These are phyloP conservation scores for Ogataea pignaliae DNA, from an alignment of 805 yeast species.

Conservation along the genomic window DNA sequence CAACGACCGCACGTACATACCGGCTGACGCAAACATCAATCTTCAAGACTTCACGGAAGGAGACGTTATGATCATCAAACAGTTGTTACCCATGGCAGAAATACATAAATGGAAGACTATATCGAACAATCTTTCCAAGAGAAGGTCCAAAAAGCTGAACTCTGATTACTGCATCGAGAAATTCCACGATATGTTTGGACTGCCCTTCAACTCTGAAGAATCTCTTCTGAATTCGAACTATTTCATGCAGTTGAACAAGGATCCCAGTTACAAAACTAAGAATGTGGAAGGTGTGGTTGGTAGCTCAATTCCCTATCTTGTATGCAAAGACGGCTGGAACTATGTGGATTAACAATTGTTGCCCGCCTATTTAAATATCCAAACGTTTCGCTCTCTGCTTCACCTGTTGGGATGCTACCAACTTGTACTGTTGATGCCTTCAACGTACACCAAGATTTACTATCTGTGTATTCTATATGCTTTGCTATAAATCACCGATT, in stretches of 20 bases:
- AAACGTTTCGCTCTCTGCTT: no score
- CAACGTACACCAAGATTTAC: no score
- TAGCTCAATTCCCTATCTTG: constrained; percentile 29
- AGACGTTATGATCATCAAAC: constrained; percentile 25
- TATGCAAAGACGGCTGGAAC: constrained; percentile 30
- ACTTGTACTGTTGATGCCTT: no score
- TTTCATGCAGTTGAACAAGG: constrained; percentile 11
- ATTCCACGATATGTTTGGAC: constrained; percentile 29
- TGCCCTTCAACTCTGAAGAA: constrained; percentile 28
- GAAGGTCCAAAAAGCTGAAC: constrained; percentile 27
- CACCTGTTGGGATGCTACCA: no score
- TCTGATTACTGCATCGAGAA: constrained; percentile 28
- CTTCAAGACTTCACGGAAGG: constrained; percentile 27
- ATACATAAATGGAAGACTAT: constrained; percentile 31
- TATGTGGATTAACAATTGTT: constrained; percentile 5
- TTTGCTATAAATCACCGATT: no score
- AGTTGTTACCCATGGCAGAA: constrained; percentile 28
- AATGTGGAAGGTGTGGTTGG: constrained; percentile 31
- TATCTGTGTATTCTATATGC: no score
- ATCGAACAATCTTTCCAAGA: constrained; percentile 27
- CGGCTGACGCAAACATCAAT: constrained; percentile 23
- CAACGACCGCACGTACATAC: constrained; percentile 14
- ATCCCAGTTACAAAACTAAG: constrained; percentile 2
- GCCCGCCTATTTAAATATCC: no score
- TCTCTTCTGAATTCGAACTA: constrained; percentile 20